A percentile compares a stretch with the other conserved stretches of the same genome.
Conservation (phyloP, 805 yeast species). For the Kodamaea sagamina region DNA sequence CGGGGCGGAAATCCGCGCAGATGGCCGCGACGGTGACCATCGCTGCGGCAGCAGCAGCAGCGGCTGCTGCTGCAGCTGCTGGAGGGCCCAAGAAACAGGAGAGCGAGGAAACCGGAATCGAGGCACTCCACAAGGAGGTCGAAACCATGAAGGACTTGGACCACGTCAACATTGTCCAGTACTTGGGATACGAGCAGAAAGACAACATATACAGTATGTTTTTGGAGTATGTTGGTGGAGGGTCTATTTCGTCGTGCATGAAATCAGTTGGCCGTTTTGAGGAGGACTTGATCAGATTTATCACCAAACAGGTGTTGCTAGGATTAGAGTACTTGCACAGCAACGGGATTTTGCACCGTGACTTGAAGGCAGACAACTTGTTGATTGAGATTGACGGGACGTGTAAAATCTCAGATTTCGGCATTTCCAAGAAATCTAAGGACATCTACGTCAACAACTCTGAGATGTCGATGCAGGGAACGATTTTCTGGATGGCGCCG, state of each 20-base stretch:
- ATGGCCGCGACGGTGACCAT: conserved; percentile 1
- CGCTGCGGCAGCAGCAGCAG: conserved; percentile 2
- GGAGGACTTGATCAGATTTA: conserved; percentile 67
- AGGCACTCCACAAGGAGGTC: conserved; percentile 86
- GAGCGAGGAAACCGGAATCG: conserved; percentile 56
- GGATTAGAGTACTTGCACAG: conserved; percentile 89
- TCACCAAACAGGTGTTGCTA: conserved; percentile 76
- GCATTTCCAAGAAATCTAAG: conserved; percentile 75
- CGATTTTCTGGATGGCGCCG: conserved; percentile 99
- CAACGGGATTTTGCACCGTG: conserved; percentile 87
- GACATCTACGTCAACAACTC: conserved; percentile 89
- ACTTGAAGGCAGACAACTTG: conserved; percentile 90
- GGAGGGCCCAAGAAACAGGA: conserved; percentile 21
- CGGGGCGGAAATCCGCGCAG: conserved; percentile 4
- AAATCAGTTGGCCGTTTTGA: conserved; percentile 83
- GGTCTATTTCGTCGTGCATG: conserved; percentile 86
- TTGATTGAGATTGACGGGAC: conserved; percentile 88
- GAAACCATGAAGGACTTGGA: conserved; percentile 92
- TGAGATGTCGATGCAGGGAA: conserved; percentile 98
- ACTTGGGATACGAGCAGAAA: conserved; percentile 85
- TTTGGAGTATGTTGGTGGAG: conserved; percentile 96
- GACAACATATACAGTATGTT: conserved; percentile 80
- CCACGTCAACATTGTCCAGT: conserved; percentile 93
- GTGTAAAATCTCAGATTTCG: conserved; percentile 94
- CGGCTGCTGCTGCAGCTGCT: neutral